A percentile compares a stretch with the other conserved stretches of the same genome.
Evolutionary conservation across 805 yeast genomes (phyloP).

Genomic region (Candida vaughaniae): DNA sequence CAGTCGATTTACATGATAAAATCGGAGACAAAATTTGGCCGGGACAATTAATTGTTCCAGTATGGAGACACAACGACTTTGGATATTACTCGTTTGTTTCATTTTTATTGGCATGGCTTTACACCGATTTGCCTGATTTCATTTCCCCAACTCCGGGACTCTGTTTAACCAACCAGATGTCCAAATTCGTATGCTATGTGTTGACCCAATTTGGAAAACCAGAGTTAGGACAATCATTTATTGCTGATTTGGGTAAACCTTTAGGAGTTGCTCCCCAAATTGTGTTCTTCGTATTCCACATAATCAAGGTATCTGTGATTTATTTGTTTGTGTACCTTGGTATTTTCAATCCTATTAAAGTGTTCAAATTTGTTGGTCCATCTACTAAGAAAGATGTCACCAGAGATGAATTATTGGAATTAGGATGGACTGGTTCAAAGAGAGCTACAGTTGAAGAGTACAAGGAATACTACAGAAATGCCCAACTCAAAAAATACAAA

Average conservation of each 20-base stretch:
- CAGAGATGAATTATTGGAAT: conserved; percentile 53
- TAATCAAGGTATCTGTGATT: conserved; percentile 56
- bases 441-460: conserved; percentile 69
- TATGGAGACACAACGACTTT: conserved; percentile 54
- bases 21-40: conserved; percentile 75
- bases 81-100: conserved; percentile 41
- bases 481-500: conserved; percentile 64
- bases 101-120: conserved; percentile 68
- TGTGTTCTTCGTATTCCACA: conserved; percentile 71
- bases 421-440: conserved; percentile 97
- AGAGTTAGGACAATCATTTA: conserved; percentile 45
- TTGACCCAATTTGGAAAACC: conserved; percentile 36
- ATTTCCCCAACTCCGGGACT: conserved; percentile 91
- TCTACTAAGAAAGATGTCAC: conserved; percentile 33
- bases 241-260: conserved; percentile 46
- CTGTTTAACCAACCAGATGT: conserved; percentile 65
- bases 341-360: conserved; percentile 66
- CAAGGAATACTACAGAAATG: conserved; percentile 65
- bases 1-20: conserved; percentile 44
- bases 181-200: conserved; percentile 18
- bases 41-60: conserved; percentile 82
- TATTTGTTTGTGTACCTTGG: conserved; percentile 66
- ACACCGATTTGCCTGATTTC: conserved; percentile 88
- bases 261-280: conserved; percentile 52
- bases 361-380: conserved; percentile 29